These are phyloP conservation scores for Aspergillus brasiliensis DNA, from an alignment of 2,329 filamentous ascomycete genomes.

Conservation along the genomic window DNA sequence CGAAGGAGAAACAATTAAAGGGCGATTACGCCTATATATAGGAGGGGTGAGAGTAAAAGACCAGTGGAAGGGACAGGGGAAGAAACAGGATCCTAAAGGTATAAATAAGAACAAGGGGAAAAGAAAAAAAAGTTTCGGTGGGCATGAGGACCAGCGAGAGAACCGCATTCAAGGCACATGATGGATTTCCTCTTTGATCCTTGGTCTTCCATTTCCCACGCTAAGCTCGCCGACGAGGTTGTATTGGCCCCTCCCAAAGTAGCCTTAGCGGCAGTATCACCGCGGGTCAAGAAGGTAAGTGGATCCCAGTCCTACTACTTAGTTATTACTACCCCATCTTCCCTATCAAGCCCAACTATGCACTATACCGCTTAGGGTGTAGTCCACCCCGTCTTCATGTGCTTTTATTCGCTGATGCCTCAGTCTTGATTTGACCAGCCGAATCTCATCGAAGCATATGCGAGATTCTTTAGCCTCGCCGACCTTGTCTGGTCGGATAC, in stretches of 20 bases:
- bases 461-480: neutral
- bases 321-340: constrained; percentile 9
- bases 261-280: constrained; percentile 5
- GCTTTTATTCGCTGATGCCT: neutral
- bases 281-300: constrained; percentile 1
- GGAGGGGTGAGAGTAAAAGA: neutral
- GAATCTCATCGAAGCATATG: constrained; percentile 4
- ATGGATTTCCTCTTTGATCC: constrained; percentile 5
- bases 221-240: neutral
- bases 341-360: neutral
- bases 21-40: too few relatives aligned
- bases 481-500: neutral
- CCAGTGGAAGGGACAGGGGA: neutral
- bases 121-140: neutral
- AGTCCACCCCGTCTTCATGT: neutral
- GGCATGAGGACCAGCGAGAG: neutral
- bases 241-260: constrained; percentile 4
- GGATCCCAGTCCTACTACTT: too few relatives aligned
- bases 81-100: neutral
- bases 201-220: neutral
- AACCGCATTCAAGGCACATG: constrained; percentile 2
- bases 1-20: too few relatives aligned
- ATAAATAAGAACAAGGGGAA: neutral
- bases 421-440: neutral
- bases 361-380: neutral